phyloP scores from a whole-genome alignment of 1,284 basidiomycete species.

The Trichosporon faecale region DNA sequence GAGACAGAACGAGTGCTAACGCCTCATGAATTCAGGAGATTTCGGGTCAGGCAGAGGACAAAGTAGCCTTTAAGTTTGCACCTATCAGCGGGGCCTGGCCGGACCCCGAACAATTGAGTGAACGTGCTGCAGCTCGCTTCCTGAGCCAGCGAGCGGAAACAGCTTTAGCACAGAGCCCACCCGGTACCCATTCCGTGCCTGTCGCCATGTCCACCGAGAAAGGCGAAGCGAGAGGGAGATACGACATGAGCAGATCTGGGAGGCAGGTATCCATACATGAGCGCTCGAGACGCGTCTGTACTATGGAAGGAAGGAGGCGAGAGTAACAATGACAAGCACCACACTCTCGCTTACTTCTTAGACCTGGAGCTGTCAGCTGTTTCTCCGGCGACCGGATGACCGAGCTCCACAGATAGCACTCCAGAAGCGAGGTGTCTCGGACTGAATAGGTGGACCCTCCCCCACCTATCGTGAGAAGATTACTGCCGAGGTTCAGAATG shows the following conservation, averaged over 20 bases:
- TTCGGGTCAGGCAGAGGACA: neutral
- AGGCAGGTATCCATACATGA: neutral
- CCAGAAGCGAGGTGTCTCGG: neutral
- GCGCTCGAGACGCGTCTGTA: neutral
- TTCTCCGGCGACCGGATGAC: neutral
- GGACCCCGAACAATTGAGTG: constrained; percentile 2
- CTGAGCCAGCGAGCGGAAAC: neutral
- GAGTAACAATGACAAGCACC: neutral
- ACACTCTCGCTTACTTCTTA: neutral
- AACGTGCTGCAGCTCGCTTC: neutral
- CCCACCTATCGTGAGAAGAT: neutral
- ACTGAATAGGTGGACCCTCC: neutral
- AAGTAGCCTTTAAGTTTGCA: neutral
- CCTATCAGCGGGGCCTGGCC: neutral
- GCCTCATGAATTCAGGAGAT: neutral
- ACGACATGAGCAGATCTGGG: neutral
- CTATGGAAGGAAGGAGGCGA: neutral
- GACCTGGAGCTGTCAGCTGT: neutral
- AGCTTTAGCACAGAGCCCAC: neutral
- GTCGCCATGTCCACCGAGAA: neutral
- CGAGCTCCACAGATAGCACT: neutral
- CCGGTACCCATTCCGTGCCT: neutral
- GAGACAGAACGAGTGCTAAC: neutral
- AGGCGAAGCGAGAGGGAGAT: neutral
- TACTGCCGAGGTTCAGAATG: neutral